phyloP scores from a whole-genome alignment of 2,329 filamentous ascomycete genomes.

The Gaeumannomyces sp. region DNA sequence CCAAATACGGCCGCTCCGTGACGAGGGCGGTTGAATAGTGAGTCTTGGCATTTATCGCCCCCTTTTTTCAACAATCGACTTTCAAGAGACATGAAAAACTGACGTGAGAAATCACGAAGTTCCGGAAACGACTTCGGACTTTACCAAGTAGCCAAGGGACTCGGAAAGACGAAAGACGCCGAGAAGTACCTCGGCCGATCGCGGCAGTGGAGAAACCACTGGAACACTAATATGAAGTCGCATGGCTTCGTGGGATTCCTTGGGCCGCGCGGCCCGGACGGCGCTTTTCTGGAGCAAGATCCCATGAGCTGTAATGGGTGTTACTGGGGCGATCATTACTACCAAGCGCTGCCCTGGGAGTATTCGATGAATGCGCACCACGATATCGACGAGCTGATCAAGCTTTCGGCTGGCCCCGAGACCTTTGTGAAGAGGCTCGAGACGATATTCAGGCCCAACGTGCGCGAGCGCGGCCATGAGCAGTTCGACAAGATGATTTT shows the following conservation, averaged over 20 bases:
- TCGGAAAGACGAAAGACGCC: slow-evolving; percentile 42
- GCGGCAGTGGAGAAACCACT: slow-evolving; percentile 66
- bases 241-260: slow-evolving; percentile 61
- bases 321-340: slow-evolving; percentile 55
- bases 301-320: slow-evolving; percentile 56
- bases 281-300: slow-evolving; percentile 45
- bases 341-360: slow-evolving; percentile 56
- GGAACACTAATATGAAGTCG: slow-evolving; percentile 52
- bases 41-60: slow-evolving; percentile 14
- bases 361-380: slow-evolving; percentile 66
- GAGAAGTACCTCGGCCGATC: slow-evolving; percentile 56
- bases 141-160: slow-evolving; percentile 53
- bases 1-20: slow-evolving; percentile 53
- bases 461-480: slow-evolving; percentile 32
- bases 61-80: not conserved
- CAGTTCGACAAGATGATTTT: slow-evolving; percentile 52
- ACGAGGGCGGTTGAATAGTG: slow-evolving; percentile 61
- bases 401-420: slow-evolving; percentile 45
- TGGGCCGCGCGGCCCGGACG: slow-evolving; percentile 48
- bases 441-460: slow-evolving; percentile 50
- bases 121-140: slow-evolving; percentile 59
- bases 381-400: slow-evolving; percentile 51
- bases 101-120: not conserved
- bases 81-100: not conserved
- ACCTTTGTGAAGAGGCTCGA: slow-evolving; percentile 53